Evolutionary conservation across 1,284 basidiomycete genomes (phyloP).

Genomic region (Ceratobasidium sp.): DNA sequence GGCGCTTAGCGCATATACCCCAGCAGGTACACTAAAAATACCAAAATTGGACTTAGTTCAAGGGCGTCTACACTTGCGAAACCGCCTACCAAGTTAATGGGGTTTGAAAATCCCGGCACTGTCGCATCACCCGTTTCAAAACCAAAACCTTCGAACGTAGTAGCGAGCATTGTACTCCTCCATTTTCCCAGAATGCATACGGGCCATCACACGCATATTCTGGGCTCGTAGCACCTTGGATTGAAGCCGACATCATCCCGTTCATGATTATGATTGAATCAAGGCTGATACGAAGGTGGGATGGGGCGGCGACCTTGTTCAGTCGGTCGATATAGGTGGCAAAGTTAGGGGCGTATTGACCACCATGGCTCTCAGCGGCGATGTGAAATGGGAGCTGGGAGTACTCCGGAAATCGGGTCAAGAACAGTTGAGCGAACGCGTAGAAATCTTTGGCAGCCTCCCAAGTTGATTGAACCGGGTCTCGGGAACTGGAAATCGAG

Average conservation of each 20-base stretch:
- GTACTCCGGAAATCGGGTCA: conserved; percentile 64
- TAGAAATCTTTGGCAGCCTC: conserved; percentile 57
- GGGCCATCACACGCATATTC: conserved; percentile 34
- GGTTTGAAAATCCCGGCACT: conserved; percentile 24
- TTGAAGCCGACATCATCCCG: not conserved
- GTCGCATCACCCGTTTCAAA: not conserved
- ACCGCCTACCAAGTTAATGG: conserved; percentile 27
- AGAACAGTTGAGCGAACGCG: conserved; percentile 74
- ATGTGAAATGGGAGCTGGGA: conserved; percentile 62
- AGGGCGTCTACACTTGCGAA: too few species aligned
- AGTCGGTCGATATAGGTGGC: conserved; percentile 70
- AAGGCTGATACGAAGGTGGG: conserved; percentile 13
- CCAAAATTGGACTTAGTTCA: not conserved
- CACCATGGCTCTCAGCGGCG: conserved; percentile 73
- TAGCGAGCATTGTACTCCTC: conserved; percentile 15
- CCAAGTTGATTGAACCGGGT: conserved; percentile 50
- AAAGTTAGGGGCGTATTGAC: conserved; percentile 75
- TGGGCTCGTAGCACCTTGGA: conserved; percentile 11
- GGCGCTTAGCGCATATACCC: not conserved
- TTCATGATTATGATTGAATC: conserved; percentile 26
- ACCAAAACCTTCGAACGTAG: conserved; percentile 19
- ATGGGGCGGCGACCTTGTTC: conserved; percentile 57
- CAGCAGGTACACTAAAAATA: conserved; percentile 18
- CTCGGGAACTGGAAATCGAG: conserved; percentile 70
- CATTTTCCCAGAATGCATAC: conserved; percentile 32